Evolutionary conservation across 129 eudicot genomes (phyloP), one percentile per base, ranked within the genome.

Genomic region (Deinandra increscens): DNA sequence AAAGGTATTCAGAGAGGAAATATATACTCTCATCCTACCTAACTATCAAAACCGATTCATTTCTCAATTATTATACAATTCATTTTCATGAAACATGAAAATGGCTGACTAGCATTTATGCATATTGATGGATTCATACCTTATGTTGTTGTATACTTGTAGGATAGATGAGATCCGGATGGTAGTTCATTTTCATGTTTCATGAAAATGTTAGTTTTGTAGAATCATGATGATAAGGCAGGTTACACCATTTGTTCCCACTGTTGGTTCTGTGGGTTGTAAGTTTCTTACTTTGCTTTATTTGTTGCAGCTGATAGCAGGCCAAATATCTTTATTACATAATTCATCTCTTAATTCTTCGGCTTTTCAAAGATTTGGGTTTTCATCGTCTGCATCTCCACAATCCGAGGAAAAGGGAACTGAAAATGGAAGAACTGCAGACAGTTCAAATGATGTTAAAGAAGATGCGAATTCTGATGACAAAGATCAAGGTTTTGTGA

Each of bases 331-430:
- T 64, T 26, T 63, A 13, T 72, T 81, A 61, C 82, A 79, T 64
- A 75, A 66, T 68, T 56, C 82, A 17, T n/a, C 61, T 50, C 72
- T 66, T 18, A 49, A 50, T 60, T 60, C 79, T 45, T 75, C 82
- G 3, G 42, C 77, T 58, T 76, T 82, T 37, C 88, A 81, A 70
- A 71, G 78, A 56, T 72, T 75, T 74, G 84, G 94, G 68, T 59
- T 88, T 65, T 91, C 91, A 2, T 85, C 97, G 17, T 85, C 88
- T 45, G 94, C 89, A 65, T 77, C 97, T 29, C 62, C 88, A 53
- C 78, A 91, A 79, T 44, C 83, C 64, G 69, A 83, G 68, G 90
- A 85, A 19, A 83, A 83, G 79, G 58, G 77, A 81, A 46, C 67
- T 12, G 81, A 64, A 71, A 79, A 66, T 54, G 76, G 75, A 66